Evolutionary conservation across 176 grass and related monocot genomes (phyloP).

Genomic region (Urochloa ruziziensis): DNA sequence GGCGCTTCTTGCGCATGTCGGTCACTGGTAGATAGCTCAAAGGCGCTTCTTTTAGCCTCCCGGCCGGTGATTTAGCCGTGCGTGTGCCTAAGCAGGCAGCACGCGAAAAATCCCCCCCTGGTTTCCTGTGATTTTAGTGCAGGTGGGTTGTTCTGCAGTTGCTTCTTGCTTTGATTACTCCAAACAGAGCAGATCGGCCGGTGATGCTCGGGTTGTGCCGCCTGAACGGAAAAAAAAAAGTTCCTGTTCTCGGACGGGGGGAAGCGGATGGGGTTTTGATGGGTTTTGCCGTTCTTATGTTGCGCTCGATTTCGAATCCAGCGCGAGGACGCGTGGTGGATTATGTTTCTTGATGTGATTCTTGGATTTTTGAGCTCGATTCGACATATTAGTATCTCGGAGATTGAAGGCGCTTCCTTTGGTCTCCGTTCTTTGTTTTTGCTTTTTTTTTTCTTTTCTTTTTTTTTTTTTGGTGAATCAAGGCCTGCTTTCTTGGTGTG

Average conservation of each 20-base stretch:
- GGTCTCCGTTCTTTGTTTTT: not conserved
- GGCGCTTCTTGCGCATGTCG: not conserved
- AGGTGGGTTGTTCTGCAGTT: not conserved
- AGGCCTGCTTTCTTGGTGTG: not conserved
- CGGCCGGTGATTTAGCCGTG: not conserved
- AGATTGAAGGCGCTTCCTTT: not conserved
- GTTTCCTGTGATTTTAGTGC: not conserved
- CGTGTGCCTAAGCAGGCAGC: not conserved
- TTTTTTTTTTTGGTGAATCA: not conserved
- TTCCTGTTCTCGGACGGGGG: not conserved
- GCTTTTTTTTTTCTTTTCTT: not conserved
- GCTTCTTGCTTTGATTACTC: not conserved
- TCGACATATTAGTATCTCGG: not conserved
- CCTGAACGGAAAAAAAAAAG: not conserved
- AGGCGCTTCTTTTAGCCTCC: not conserved
- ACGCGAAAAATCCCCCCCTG: not conserved
- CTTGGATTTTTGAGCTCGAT: not conserved
- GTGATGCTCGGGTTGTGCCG: not conserved
- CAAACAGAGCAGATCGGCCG: not conserved
- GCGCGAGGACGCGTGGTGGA: not conserved
- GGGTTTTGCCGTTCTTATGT: not conserved
- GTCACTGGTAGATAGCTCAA: not conserved
- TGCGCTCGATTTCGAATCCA: not conserved
- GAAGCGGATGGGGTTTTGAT: not conserved
- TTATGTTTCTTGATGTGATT: not conserved